phyloP scores from a whole-genome alignment of 495 filamentous ascomycete genomes.

The Glutinoglossum americanum region DNA sequence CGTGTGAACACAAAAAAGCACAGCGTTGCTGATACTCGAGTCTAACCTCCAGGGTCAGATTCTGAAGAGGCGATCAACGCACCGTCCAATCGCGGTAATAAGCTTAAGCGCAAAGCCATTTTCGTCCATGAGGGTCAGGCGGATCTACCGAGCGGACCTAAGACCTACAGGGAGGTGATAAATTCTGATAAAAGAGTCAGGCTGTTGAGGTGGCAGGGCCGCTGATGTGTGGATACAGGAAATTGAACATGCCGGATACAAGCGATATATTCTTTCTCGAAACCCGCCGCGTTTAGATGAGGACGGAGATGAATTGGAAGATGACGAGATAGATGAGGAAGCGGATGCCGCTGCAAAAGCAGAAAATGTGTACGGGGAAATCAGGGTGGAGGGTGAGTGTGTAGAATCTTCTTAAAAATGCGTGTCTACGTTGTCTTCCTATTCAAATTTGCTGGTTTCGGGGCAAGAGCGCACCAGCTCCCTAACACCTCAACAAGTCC shows the following conservation, averaged over 20 bases:
- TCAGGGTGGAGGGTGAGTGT: conserved; percentile 59
- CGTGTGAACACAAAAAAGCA: background rate
- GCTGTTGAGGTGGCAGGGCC: background rate
- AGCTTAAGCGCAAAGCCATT: conserved; percentile 62
- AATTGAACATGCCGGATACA: conserved; percentile 67
- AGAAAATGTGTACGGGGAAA: conserved; percentile 61
- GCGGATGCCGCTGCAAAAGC: conserved; percentile 48
- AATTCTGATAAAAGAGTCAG: background rate
- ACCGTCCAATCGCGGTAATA: conserved; percentile 78
- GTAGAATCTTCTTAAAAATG: background rate
- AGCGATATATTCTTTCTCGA: conserved; percentile 58
- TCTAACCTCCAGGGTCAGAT: conserved; percentile 40
- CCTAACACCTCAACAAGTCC: background rate
- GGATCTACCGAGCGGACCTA: conserved; percentile 43
- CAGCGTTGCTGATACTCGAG: background rate
- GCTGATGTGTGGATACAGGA: conserved; percentile 25
- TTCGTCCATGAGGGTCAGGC: conserved; percentile 60
- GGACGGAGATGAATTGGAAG: conserved; percentile 61
- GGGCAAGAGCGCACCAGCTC: background rate
- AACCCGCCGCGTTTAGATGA: conserved; percentile 61
- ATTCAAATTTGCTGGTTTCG: background rate
- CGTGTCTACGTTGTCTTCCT: background rate
- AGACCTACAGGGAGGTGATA: conserved; percentile 68
- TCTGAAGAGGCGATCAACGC: conserved; percentile 65
- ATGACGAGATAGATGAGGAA: conserved; percentile 57